A percentile compares a stretch with the other conserved stretches of the same genome.
These are phyloP conservation scores for Nigrospora osmanthi DNA, from an alignment of 2,329 filamentous ascomycete species.

Conservation along the genomic window DNA sequence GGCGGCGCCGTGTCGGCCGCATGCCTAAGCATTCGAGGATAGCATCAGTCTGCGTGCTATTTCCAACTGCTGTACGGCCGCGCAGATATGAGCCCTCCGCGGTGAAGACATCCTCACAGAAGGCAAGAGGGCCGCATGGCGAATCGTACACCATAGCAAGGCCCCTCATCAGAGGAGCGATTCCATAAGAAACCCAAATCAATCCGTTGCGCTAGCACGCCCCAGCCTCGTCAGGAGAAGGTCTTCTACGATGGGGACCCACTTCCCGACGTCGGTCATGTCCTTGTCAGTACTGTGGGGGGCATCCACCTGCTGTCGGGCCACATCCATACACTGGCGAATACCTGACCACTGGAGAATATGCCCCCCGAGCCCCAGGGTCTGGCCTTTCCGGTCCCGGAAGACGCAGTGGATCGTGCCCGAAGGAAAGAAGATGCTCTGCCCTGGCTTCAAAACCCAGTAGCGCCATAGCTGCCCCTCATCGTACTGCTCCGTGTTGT, in stretches of 20 bases:
- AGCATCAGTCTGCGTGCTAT: too few relatives aligned
- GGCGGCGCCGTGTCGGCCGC: too few relatives aligned
- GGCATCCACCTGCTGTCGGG: constrained; percentile 18
- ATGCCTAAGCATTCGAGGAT: too few relatives aligned
- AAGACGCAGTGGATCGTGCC: constrained; percentile 27
- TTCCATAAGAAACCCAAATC: too few relatives aligned
- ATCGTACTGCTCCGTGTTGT: constrained; percentile 8
- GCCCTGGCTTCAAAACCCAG: constrained; percentile 21
- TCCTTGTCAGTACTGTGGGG: constrained; percentile 22
- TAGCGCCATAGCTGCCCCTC: constrained; percentile 21
- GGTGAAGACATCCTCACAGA: too few relatives aligned
- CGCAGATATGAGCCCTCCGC: too few relatives aligned
- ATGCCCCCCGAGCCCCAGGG: constrained; percentile 23
- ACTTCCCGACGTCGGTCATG: constrained; percentile 6
- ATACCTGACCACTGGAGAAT: constrained; percentile 22
- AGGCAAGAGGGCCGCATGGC: too few relatives aligned
- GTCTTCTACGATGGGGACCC: neutral
- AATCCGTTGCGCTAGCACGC: neutral
- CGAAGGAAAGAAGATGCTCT: constrained; percentile 21
- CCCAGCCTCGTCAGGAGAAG: neutral
- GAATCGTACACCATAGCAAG: too few relatives aligned
- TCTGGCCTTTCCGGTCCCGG: constrained; percentile 15
- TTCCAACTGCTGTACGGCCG: too few relatives aligned
- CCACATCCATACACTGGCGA: constrained; percentile 18
- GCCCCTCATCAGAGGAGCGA: too few relatives aligned